phyloP scores from a whole-genome alignment of 805 yeast species.

The Yarrowia deformans region DNA sequence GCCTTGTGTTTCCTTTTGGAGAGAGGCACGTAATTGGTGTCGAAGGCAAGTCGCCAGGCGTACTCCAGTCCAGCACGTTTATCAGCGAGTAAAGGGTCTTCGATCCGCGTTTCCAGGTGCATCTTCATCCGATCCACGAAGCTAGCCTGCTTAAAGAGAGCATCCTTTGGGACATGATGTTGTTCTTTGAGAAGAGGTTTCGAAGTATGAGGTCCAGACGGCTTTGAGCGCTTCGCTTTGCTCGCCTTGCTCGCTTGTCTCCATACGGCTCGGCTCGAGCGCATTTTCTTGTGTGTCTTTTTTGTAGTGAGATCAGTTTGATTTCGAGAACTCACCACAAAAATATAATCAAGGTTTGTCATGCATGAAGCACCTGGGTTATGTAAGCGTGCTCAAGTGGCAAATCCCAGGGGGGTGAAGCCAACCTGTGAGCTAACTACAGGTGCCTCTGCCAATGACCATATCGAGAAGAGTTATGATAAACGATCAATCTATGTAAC shows the following conservation, averaged over 20 bases:
- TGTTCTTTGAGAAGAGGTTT: not conserved
- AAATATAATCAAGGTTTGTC: not conserved
- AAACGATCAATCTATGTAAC: too few species aligned
- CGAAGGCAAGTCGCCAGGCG: conserved; percentile 8
- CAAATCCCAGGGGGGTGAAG: too few species aligned
- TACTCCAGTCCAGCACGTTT: not conserved
- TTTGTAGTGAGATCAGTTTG: not conserved
- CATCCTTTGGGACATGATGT: not conserved
- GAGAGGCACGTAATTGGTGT: not conserved
- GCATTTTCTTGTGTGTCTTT: conserved; percentile 12
- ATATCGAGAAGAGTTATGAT: too few species aligned
- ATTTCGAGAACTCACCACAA: not conserved
- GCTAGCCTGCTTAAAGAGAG: not conserved
- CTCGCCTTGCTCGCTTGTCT: not conserved
- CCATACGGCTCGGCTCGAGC: conserved; percentile 8
- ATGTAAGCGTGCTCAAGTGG: not conserved
- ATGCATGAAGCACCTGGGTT: not conserved
- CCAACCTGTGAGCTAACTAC: too few species aligned
- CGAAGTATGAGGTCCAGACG: not conserved
- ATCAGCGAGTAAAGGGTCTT: not conserved
- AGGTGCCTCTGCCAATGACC: too few species aligned
- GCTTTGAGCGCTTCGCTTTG: not conserved
- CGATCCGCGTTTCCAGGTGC: conserved; percentile 23
- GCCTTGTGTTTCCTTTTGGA: not conserved
- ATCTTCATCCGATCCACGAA: conserved; percentile 4